phyloP scores from a whole-genome alignment of 306 rosid genomes.

The Castanopsis chinensis region DNA sequence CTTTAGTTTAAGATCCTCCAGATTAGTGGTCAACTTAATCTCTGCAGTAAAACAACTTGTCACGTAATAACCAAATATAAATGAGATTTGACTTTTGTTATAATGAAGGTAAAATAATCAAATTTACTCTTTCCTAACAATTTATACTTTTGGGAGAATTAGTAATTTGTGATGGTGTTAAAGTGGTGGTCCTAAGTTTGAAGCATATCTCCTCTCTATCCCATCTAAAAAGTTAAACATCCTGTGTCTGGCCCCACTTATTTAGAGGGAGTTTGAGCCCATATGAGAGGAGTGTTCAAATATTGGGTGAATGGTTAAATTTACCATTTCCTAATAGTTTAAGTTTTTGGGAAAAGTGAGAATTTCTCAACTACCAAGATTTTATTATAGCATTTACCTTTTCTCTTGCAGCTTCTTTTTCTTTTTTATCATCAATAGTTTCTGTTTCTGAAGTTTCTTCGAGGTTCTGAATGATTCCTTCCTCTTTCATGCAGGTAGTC shows the following conservation, averaged over 20 bases:
- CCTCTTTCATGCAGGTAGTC: slow-evolving; percentile 7
- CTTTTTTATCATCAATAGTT: slow-evolving; percentile 1
- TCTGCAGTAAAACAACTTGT: background rate
- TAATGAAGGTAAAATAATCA: no score
- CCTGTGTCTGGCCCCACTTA: background rate
- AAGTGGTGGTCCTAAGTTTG: background rate
- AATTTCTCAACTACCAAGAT: background rate
- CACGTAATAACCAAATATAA: background rate
- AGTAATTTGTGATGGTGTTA: no score
- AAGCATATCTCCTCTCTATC: background rate
- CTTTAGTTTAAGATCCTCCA: background rate
- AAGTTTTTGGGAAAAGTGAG: no score
- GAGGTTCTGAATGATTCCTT: slow-evolving; percentile 8
- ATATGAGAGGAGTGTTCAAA: no score
- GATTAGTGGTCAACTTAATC: background rate
- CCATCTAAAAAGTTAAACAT: background rate
- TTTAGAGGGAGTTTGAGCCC: no score
- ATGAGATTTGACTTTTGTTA: no score
- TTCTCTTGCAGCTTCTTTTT: slow-evolving; percentile 2
- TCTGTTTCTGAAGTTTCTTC: slow-evolving; percentile 10
- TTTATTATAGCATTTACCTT: slow-evolving; percentile 27
- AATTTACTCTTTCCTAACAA: no score
- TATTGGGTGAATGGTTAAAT: no score
- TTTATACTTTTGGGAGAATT: no score
- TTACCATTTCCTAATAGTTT: no score